phyloP scores from a whole-genome alignment of 2,329 filamentous ascomycete genomes.

The Chrysosporium queenslandicum region DNA sequence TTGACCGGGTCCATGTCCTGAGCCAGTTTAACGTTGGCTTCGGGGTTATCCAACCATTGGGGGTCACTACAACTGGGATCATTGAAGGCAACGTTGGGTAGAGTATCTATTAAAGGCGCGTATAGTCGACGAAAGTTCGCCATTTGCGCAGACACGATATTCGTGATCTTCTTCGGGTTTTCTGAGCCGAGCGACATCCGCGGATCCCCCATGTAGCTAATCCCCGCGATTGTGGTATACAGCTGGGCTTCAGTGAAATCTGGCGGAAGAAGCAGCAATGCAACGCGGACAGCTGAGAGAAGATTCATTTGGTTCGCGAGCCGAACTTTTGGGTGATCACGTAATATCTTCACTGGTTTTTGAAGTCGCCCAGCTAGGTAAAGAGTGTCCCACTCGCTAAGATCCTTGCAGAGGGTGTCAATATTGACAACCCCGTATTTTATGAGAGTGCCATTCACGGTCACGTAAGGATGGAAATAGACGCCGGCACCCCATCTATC shows the following conservation, averaged over 20 bases:
- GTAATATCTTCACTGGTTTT: constrained; percentile 94
- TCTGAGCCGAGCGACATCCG: constrained; percentile 87
- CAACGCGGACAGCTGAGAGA: constrained; percentile 79
- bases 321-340: constrained; percentile 83
- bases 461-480: constrained; percentile 95
- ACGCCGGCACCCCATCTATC: constrained; percentile 84
- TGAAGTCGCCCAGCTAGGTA: constrained; percentile 95
- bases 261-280: constrained; percentile 72
- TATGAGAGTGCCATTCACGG: constrained; percentile 87
- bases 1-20: constrained; percentile 91
- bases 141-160: constrained; percentile 88
- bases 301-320: constrained; percentile 94
- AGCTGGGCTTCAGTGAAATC: constrained; percentile 78
- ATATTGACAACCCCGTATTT: constrained; percentile 97
- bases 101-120: constrained; percentile 73
- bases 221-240: constrained; percentile 80
- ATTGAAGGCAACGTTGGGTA: constrained; percentile 76
- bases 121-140: constrained; percentile 87
- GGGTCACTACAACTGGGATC: constrained; percentile 50
- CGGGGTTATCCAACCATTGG: constrained; percentile 55
- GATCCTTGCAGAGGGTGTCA: constrained; percentile 74
- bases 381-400: constrained; percentile 84
- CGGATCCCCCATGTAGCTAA: constrained; percentile 93
- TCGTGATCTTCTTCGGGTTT: constrained; percentile 81
- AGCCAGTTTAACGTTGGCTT: constrained; percentile 56